phyloP scores from a whole-genome alignment of 2,329 filamentous ascomycete genomes.

The Pleoardoris graminearum region DNA sequence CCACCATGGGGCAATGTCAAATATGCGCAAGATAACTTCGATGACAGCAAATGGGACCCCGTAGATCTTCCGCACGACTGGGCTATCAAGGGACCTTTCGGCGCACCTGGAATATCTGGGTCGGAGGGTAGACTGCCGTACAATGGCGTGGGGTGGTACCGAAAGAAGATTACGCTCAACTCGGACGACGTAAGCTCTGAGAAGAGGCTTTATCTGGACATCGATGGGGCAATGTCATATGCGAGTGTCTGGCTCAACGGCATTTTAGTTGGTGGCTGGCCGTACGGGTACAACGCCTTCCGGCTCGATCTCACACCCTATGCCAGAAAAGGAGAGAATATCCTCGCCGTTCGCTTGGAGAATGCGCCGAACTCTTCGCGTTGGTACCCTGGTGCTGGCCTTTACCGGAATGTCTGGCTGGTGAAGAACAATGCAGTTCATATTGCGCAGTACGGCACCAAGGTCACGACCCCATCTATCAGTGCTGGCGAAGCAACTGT shows the following conservation, averaged over 20 bases:
- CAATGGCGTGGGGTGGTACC: conserved; percentile 60
- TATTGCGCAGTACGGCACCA: conserved; percentile 56
- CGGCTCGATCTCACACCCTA: conserved; percentile 56
- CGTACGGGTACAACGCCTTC: conserved; percentile 57
- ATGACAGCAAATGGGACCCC: conserved; percentile 50
- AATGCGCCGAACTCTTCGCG: conserved; percentile 55
- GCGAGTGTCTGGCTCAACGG: conserved; percentile 59
- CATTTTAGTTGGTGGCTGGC: conserved; percentile 56
- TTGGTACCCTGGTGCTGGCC: conserved; percentile 60
- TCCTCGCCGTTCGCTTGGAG: conserved; percentile 57
- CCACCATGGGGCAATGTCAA: conserved; percentile 35
- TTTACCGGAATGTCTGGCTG: conserved; percentile 61
- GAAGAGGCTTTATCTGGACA: conserved; percentile 52
- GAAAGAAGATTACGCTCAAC: conserved; percentile 45
- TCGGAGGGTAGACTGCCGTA: conserved; percentile 53
- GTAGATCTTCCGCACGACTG: conserved; percentile 55
- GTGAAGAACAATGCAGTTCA: conserved; percentile 52
- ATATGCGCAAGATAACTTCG: conserved; percentile 42
- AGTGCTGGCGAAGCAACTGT: conserved; percentile 52
- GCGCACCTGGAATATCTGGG: conserved; percentile 40
- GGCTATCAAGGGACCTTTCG: conserved; percentile 55
- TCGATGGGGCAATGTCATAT: conserved; percentile 59
- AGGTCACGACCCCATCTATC: conserved; percentile 52
- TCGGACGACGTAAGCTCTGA: conserved; percentile 31
- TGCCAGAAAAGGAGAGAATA: conserved; percentile 43